Percentiles rank a stretch among this genome's conserved stretches.
Evolutionary conservation across 2,329 filamentous ascomycete species (phyloP).

Genomic region (Microcyclospora tardicrescens): DNA sequence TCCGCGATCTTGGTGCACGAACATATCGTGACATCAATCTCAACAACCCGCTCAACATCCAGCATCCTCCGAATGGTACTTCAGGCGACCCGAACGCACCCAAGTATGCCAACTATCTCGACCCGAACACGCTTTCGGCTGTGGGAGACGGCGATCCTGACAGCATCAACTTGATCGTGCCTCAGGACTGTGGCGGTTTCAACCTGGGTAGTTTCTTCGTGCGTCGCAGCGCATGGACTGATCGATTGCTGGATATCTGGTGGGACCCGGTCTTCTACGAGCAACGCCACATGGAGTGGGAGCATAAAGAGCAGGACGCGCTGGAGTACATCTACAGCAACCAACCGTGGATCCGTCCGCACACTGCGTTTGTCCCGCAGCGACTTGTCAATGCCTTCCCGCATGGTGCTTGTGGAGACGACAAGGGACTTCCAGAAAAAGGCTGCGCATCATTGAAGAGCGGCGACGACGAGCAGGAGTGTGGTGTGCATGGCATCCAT

Average conservation of each 20-base stretch:
- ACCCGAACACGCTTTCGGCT: constrained; percentile 56
- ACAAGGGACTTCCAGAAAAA: constrained; percentile 51
- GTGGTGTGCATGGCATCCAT: constrained; percentile 46
- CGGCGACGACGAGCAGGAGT: constrained; percentile 13
- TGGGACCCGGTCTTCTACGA: constrained; percentile 98
- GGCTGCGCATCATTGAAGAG: constrained; percentile 15
- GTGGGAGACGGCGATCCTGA: constrained; percentile 63
- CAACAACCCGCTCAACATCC: constrained; percentile 90
- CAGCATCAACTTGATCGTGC: constrained; percentile 76
- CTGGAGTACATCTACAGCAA: constrained; percentile 82
- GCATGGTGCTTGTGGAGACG: constrained; percentile 71
- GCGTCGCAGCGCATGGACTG: constrained; percentile 73
- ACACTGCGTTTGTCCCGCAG: constrained; percentile 80
- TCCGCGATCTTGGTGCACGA: constrained; percentile 59
- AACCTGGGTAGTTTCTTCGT: constrained; percentile 95
- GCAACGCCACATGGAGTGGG: constrained; percentile 98
- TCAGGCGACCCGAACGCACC: constrained; percentile 30
- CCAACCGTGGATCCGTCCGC: constrained; percentile 84
- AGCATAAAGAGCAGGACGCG: constrained; percentile 95
- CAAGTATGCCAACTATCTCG: constrained; percentile 47
- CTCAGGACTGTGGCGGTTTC: constrained; percentile 92
- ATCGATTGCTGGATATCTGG: constrained; percentile 87
- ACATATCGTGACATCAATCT: constrained; percentile 92
- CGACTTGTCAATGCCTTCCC: constrained; percentile 93
- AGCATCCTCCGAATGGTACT: constrained; percentile 55